Percentiles rank a stretch among this genome's conserved stretches.
phyloP scores from a whole-genome alignment of 2,329 filamentous ascomycete species.

The Nemania sp. region DNA sequence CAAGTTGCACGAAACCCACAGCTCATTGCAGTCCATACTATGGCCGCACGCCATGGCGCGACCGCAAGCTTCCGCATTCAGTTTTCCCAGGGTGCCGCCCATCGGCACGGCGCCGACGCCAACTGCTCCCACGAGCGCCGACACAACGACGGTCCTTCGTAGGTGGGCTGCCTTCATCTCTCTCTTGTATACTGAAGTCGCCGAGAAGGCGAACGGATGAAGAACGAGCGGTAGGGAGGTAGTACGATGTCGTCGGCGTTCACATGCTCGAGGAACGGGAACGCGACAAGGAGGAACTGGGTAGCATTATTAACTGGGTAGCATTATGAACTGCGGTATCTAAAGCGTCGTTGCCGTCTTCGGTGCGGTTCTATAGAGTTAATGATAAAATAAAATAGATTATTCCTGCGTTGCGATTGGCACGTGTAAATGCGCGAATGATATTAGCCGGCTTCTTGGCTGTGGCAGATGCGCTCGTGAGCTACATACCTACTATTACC shows the following conservation, averaged over 20 bases:
- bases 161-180: slow-evolving; percentile 16
- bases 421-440: slow-evolving; percentile 10
- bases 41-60: slow-evolving; percentile 19
- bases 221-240: background rate
- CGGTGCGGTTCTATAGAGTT: background rate
- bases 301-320: background rate
- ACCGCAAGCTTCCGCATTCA: slow-evolving; percentile 21
- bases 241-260: background rate
- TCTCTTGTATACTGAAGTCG: too few relatives aligned
- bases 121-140: background rate
- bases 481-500: too few relatives aligned
- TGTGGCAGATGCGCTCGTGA: background rate
- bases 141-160: background rate
- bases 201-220: background rate
- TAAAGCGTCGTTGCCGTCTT: background rate
- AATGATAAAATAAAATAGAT: too few relatives aligned
- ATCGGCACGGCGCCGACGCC: slow-evolving; percentile 15
- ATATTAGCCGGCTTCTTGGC: slow-evolving; percentile 13
- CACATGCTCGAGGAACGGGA: background rate
- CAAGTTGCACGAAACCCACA: slow-evolving; percentile 23
- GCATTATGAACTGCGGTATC: too few relatives aligned
- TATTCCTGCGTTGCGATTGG: slow-evolving; percentile 9
- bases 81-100: slow-evolving; percentile 12
- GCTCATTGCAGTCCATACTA: slow-evolving; percentile 22
- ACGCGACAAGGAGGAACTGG: background rate